Evolutionary conservation across 805 yeast species (phyloP), one percentile per base, ranked within the genome.

Genomic region (Helenozyma rhizophorensis): DNA sequence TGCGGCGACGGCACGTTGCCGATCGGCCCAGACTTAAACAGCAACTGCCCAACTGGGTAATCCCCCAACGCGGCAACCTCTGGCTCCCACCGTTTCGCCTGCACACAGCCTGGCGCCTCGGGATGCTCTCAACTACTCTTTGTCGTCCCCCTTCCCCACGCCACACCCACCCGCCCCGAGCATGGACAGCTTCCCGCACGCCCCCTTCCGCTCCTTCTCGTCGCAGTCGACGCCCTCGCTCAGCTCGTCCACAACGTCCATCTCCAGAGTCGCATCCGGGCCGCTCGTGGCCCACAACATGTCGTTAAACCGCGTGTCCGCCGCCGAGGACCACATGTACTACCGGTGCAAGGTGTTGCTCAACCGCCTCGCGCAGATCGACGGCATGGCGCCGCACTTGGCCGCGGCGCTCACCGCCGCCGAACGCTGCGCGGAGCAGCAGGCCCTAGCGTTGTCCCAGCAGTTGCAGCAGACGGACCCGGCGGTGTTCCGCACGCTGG

Each of bases 361-460:
- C 49, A 66, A 60, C 36, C 59, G 81, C 38, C 57, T 87, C 22
- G 75, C 72, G 33, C 59, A 64, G 25, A 70, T 83, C 14, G 77
- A 83, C 0, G 88, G 81, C 13, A 69, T 87, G 70, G 72, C 70
- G 23, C 82, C 88, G 24, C 83, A 77, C 54, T 52, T 84, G 37
- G 71, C 72, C 33, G 61, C 76, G 23, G 89, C 90, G 2, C 73
- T 72, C 53, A 64, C 73, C 9, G 67, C 78, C 10, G 83, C 88
- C 6, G 89, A 83, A 50, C 74, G 72, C 21, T 62, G 77, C 30
- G 75, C 84, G 28, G 90, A 83, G 51, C 81, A 80, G 46, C 93
- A 83, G 58, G 84, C 88, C 1, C 58, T 69, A 42, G 61, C 68
- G 3, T 51, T 70, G 23, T 58, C 70, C 18, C 74, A 70, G 42